phyloP scores from a whole-genome alignment of 1,284 basidiomycete genomes.

The Austropuccinia psidii region DNA sequence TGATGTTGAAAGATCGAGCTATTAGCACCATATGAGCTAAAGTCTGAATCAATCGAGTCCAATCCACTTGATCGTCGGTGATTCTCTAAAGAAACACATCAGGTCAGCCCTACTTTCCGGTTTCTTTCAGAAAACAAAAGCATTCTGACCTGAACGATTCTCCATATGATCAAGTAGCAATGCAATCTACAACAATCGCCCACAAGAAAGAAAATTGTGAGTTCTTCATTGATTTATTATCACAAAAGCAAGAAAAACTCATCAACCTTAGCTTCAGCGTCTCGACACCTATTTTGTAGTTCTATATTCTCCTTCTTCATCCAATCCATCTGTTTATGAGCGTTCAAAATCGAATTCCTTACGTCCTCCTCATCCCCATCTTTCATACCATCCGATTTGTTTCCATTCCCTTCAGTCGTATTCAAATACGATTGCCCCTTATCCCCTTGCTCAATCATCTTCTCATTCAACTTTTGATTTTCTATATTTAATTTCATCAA shows the following conservation, averaged over 20 bases:
- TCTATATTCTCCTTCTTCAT: constrained; percentile 43
- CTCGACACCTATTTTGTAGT: constrained; percentile 41
- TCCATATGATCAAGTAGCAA: constrained; percentile 33
- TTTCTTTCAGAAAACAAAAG: neutral
- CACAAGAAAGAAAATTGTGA: neutral
- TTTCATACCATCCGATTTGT: neutral
- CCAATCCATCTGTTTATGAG: constrained; percentile 43
- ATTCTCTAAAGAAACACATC: neutral
- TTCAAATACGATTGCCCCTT: neutral
- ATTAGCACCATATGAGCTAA: too few species aligned
- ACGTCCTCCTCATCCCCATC: neutral
- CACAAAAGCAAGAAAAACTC: neutral
- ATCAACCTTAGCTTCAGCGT: constrained; percentile 38
- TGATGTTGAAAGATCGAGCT: too few species aligned
- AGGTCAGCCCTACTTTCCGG: neutral
- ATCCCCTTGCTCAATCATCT: neutral
- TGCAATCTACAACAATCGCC: constrained; percentile 2
- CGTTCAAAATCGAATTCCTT: constrained; percentile 31
- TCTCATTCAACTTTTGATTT: neutral
- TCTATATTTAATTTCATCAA: neutral
- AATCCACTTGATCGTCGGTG: constrained; percentile 9
- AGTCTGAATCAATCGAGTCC: constrained; percentile 18
- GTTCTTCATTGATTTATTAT: neutral
- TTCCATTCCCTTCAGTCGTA: neutral
- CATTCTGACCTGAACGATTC: constrained; percentile 7